A percentile compares a stretch with the other conserved stretches of the same genome.
Evolutionary conservation across 2,329 filamentous ascomycete genomes (phyloP).

Genomic region (Rhinocladiella similis): DNA sequence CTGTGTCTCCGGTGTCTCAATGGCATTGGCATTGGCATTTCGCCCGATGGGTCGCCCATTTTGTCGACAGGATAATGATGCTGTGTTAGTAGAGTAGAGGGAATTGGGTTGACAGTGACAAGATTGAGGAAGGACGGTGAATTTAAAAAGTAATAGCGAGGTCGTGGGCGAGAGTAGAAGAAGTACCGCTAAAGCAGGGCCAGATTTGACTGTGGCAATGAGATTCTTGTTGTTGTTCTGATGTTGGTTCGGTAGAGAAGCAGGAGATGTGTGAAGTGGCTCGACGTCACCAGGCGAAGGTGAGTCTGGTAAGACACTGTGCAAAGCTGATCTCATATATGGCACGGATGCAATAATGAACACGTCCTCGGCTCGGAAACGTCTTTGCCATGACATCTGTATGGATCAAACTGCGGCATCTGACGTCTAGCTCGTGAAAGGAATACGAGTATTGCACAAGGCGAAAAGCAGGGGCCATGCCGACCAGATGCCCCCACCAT

Average conservation of each 20-base stretch:
- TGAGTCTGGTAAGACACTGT: background rate
- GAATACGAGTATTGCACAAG: too few species aligned
- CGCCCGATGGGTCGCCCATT: constrained; percentile 13
- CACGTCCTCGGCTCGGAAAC: background rate
- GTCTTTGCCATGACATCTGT: background rate
- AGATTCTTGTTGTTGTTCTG: background rate
- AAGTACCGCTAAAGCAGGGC: background rate
- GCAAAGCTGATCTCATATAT: background rate
- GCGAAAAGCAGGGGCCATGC: too few species aligned
- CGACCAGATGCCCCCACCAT: too few species aligned
- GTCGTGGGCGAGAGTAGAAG: background rate
- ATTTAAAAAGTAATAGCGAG: background rate
- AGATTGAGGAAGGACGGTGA: background rate
- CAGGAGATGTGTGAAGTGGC: background rate
- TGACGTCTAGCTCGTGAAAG: too few species aligned
- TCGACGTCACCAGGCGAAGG: background rate
- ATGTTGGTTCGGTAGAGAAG: background rate
- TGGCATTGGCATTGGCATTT: background rate
- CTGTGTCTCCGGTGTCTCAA: constrained; percentile 6
- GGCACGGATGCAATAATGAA: background rate
- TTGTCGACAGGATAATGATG: background rate
- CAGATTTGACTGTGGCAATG: too few species aligned
- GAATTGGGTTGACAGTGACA: background rate
- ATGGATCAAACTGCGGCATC: background rate
- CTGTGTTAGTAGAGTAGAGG: background rate